Evolutionary conservation across 225 moss, liverwort and hornwort species (phyloP).

Genomic region (Marchantia polymorpha): DNA sequence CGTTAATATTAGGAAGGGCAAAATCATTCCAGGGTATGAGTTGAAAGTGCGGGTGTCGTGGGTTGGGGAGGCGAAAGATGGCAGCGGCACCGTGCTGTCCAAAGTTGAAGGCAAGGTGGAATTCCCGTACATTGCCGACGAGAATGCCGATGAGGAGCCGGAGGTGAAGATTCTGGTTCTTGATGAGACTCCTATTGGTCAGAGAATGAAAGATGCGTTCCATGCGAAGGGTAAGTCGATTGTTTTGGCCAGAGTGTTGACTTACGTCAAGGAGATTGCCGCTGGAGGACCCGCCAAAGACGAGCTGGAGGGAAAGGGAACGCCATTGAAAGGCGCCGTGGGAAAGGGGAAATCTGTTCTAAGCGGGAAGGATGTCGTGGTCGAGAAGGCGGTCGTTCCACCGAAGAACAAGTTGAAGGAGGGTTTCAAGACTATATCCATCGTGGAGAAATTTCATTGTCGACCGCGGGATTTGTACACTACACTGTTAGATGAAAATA

Average conservation of each 20-base stretch:
- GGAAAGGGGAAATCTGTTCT: conserved; percentile 28
- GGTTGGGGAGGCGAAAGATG: conserved; percentile 87
- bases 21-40: conserved; percentile 98
- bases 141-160: conserved; percentile 91
- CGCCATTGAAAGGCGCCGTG: conserved; percentile 37
- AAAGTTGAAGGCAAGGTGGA: conserved; percentile 70
- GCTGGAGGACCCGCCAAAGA: conserved; percentile 98
- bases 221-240: conserved; percentile 64
- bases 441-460: conserved; percentile 91
- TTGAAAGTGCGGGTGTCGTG: conserved; percentile 67
- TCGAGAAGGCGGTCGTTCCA: conserved; percentile 40
- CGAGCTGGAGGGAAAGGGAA: conserved; percentile 70
- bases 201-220: conserved; percentile 85
- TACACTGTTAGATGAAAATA: conserved; percentile 74
- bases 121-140: conserved; percentile 91
- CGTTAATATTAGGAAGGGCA: conserved; percentile 96
- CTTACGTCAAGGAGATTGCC: conserved; percentile 77
- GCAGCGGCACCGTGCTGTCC: conserved; percentile 54
- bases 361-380: conserved; percentile 44
- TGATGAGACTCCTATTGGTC: conserved; percentile 65
- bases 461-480: conserved; percentile 77
- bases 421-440: conserved; percentile 74
- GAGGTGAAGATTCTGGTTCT: conserved; percentile 76
- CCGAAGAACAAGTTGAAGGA: conserved; percentile 48
- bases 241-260: conserved; percentile 54